Evolutionary conservation across 768 basidiomycete genomes (phyloP).

Genomic region (Amanita muscaria): DNA sequence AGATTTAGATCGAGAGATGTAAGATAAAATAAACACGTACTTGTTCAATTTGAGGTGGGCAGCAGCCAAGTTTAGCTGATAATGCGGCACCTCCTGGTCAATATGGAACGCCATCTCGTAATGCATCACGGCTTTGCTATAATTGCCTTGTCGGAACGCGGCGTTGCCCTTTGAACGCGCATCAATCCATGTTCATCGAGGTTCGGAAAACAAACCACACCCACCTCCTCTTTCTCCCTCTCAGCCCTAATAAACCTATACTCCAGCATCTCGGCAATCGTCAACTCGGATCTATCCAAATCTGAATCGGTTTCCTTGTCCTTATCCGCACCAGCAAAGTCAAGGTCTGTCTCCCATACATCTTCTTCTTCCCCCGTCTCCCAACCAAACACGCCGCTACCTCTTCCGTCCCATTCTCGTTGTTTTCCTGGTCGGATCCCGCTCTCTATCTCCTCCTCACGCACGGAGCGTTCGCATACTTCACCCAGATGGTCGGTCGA

Average conservation of each 20-base stretch:
- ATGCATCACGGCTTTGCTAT: constrained; percentile 40
- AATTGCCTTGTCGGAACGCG: constrained; percentile 60
- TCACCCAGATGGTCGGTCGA: constrained; percentile 72
- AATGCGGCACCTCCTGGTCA: constrained; percentile 67
- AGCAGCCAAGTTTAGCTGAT: constrained; percentile 69
- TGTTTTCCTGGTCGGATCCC: constrained; percentile 55
- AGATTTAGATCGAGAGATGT: constrained; percentile 4
- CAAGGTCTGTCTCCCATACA: constrained; percentile 64
- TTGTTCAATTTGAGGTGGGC: constrained; percentile 63
- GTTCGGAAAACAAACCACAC: constrained; percentile 3
- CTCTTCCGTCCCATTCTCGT: constrained; percentile 71
- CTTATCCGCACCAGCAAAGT: constrained; percentile 52
- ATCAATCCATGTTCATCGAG: too few relatives aligned
- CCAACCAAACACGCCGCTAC: constrained; percentile 66
- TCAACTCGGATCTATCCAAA: constrained; percentile 43
- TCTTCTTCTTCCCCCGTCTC: constrained; percentile 71
- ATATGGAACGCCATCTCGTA: constrained; percentile 55
- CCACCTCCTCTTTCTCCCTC: constrained; percentile 59
- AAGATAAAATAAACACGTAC: constrained; percentile 30
- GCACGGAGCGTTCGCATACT: constrained; percentile 65
- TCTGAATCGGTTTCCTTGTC: constrained; percentile 28
- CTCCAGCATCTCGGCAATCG: constrained; percentile 68
- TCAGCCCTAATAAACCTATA: constrained; percentile 65
- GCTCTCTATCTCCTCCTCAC: constrained; percentile 59
- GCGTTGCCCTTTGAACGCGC: constrained; percentile 44